Base-by-base conservation (phyloP, 2,329 filamentous ascomycete species). In the Colletotrichum horii region DNA sequence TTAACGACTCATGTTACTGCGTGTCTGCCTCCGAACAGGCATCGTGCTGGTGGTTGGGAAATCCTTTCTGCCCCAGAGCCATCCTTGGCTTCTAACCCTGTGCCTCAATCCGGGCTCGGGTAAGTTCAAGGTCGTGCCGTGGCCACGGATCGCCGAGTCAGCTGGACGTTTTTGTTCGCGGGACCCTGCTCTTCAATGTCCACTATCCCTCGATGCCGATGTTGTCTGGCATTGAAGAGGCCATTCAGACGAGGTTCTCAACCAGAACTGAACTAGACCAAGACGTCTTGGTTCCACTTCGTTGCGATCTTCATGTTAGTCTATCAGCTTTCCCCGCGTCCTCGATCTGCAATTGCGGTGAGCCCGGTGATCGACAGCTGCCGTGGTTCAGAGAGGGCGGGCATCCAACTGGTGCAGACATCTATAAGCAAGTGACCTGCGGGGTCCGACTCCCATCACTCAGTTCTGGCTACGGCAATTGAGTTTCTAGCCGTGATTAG, bases 1-100 rank as follows among this genome's bases (percentile, higher is more conserved):
- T 69, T 76, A 38, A 69, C 70, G 74, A 76, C 58, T 74, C 65
- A 74, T 68, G 70, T 43, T 34, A 60, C 43, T 58, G 64, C 70
- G 60, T 76, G 14, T 76, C 70, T 62, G 55, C 65, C 16, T 65
- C 8, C 58, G 38, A 60, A 62, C 62, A 67, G 62, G 38, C 62
- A 62, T 52, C 55, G 38, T 67, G 62, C 56, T 30, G 38, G 43
- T 22, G 69, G n/a, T 68, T 38, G 16, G n/a, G 34, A 48, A 52
- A 38, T 56, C 19, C 14, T 60, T 22, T 60, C 9, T 68, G 65
- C 32, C 70, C 64, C 64, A 60, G 74, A 74, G 36, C 56, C 64
- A 73, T 76, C 36, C 70, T 60, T 68, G 70, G 32, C 24, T n/a
- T 55, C 36, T 52, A 52, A 24, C 43, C 70, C 70, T 66, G 34